Percentiles rank a stretch among this genome's conserved stretches.
phyloP scores from a whole-genome alignment of 768 basidiomycete species.

The Agaricus bisporus region DNA sequence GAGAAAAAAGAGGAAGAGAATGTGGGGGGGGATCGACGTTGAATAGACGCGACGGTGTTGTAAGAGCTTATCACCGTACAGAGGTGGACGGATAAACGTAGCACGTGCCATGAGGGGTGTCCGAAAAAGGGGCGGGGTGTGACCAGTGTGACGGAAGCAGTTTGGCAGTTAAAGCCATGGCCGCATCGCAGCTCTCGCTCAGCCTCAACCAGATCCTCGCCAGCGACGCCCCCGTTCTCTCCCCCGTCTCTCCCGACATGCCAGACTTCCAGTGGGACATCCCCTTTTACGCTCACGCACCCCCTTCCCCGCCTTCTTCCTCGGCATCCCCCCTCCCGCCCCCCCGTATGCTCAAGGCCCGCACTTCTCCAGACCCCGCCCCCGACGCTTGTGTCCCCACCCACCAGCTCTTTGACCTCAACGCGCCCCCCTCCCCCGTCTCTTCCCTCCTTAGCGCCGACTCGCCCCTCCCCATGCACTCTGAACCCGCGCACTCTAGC shows the following conservation, averaged over 20 bases:
- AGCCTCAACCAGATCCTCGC: conserved; percentile 48
- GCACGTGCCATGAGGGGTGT: conserved; percentile 11
- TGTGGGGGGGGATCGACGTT: too few relatives aligned
- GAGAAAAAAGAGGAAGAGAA: too few relatives aligned
- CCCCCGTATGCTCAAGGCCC: conserved; percentile 45
- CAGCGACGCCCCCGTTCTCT: conserved; percentile 51
- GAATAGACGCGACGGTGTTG: too few relatives aligned
- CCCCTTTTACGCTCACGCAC: conserved; percentile 35
- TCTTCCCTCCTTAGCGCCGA: conserved; percentile 19
- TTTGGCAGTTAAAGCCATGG: conserved; percentile 17
- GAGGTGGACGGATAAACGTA: background rate
- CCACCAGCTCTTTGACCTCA: conserved; percentile 67
- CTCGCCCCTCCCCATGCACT: conserved; percentile 7
- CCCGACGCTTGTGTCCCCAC: conserved; percentile 55
- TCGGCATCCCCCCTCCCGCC: conserved; percentile 38
- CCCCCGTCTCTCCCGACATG: conserved; percentile 32
- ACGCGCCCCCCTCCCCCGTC: conserved; percentile 28
- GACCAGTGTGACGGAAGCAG: conserved; percentile 9
- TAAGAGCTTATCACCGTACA: too few relatives aligned
- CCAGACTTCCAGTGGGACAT: conserved; percentile 44
- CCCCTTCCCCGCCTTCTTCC: conserved; percentile 40
- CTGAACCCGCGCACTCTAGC: conserved; percentile 23
- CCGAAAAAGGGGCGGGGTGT: conserved; percentile 10
- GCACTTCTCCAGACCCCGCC: conserved; percentile 35
- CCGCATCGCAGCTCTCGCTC: conserved; percentile 22